Conservation (phyloP, 176 grass and related monocot genomes). For the Typha latifolia region DNA sequence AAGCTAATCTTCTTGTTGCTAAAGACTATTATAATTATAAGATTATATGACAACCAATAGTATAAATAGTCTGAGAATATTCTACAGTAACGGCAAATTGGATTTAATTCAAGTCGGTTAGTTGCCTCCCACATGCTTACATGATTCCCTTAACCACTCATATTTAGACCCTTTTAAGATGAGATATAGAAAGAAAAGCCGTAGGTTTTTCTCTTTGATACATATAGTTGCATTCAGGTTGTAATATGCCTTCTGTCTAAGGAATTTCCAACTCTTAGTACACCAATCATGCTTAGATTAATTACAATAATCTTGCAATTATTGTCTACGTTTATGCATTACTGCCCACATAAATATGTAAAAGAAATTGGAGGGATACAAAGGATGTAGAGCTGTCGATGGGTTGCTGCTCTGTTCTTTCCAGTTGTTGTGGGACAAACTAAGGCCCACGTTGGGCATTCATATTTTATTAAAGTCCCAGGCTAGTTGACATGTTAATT, state of each 20-base stretch:
- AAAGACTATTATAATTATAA: no score
- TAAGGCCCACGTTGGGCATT: background rate
- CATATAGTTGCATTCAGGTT: background rate
- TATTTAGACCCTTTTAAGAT: no score
- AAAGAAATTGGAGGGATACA: background rate
- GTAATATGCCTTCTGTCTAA: background rate
- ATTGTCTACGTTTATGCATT: background rate
- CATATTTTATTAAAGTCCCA: background rate
- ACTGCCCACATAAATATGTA: background rate
- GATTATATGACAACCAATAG: no score
- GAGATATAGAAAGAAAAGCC: no score
- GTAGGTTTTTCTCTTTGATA: no score
- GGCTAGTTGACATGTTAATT: no score
- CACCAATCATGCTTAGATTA: background rate
- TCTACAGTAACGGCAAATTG: no score
- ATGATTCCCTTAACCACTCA: background rate
- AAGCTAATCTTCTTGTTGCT: no score
- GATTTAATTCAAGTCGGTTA: background rate
- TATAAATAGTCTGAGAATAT: no score
- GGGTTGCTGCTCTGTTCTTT: background rate
- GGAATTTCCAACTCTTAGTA: background rate
- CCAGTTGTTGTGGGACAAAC: conserved; percentile 1
- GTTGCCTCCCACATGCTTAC: background rate
- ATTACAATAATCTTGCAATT: background rate
- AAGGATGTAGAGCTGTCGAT: background rate